Conservation (phyloP, 768 basidiomycete genomes). For the Podaxis pistillaris region DNA sequence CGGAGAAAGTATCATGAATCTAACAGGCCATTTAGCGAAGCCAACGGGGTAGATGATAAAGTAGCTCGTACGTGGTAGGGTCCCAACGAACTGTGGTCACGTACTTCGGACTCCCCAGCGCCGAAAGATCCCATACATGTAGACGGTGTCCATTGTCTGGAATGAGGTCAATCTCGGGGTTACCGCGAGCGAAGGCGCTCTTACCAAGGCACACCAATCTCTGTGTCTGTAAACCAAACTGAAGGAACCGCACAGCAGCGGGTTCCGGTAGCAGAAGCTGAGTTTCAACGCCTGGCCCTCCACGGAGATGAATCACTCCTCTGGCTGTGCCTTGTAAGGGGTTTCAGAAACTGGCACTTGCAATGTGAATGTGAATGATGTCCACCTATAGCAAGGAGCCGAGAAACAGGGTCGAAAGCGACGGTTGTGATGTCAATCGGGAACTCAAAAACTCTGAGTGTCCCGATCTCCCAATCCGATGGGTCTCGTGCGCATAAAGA, state of each 20-base stretch:
- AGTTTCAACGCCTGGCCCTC: constrained; percentile 61
- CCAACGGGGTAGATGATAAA: background rate
- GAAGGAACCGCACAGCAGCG: constrained; percentile 54
- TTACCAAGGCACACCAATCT: constrained; percentile 65
- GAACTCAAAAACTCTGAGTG: constrained; percentile 48
- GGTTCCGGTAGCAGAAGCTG: constrained; percentile 46
- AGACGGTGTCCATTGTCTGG: constrained; percentile 54
- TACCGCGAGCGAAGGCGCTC: constrained; percentile 12
- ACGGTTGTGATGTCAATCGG: constrained; percentile 49
- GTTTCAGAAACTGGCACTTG: constrained; percentile 6
- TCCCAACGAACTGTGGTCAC: constrained; percentile 49
- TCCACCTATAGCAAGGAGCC: constrained; percentile 62
- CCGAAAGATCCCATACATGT: constrained; percentile 59
- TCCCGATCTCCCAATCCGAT: constrained; percentile 55
- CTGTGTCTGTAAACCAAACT: constrained; percentile 54
- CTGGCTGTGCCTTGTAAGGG: constrained; percentile 50
- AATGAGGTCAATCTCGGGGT: constrained; percentile 7
- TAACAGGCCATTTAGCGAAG: constrained; percentile 22
- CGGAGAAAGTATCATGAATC: constrained; percentile 62
- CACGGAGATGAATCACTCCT: constrained; percentile 68
- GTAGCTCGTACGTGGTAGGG: constrained; percentile 40
- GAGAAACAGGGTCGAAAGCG: constrained; percentile 58
- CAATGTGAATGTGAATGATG: background rate
- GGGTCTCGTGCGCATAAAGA: constrained; percentile 56
- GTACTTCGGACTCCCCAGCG: constrained; percentile 51